A percentile compares a stretch with the other conserved stretches of the same genome.
phyloP scores from a whole-genome alignment of 164 flowering plant genomes.

The Warburgia ugandensis region DNA sequence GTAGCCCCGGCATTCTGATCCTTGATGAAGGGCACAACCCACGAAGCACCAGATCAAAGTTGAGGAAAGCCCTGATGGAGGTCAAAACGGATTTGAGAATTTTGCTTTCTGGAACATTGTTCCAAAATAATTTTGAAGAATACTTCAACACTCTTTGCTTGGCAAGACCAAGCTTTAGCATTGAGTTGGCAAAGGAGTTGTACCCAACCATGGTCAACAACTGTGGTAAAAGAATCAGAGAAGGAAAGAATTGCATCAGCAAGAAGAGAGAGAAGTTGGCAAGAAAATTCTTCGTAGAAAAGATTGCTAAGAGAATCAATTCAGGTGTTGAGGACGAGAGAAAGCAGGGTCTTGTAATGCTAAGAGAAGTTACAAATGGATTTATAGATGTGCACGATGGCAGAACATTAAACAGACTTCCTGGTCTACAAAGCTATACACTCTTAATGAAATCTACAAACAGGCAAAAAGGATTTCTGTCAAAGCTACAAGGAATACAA shows the following conservation, averaged over 20 bases:
- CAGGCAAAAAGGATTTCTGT: conserved; percentile 46
- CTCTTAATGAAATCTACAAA: conserved; percentile 68
- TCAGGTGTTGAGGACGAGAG: conserved; percentile 42
- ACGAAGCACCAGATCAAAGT: conserved; percentile 76
- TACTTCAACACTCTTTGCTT: conserved; percentile 87
- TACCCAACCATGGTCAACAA: conserved; percentile 24
- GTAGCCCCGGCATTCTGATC: conserved; percentile 75
- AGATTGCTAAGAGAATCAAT: conserved; percentile 52
- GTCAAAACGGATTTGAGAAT: conserved; percentile 63
- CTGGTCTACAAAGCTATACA: conserved; percentile 77
- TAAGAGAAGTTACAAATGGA: conserved; percentile 52
- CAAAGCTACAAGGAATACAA: conserved; percentile 31
- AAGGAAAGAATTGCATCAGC: conserved; percentile 17
- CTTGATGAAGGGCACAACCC: conserved; percentile 99
- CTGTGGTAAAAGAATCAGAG: conserved; percentile 29
- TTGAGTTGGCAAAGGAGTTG: conserved; percentile 55
- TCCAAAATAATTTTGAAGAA: conserved; percentile 88
- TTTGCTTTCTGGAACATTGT: conserved; percentile 84
- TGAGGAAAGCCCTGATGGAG: conserved; percentile 80
- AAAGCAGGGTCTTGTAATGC: conserved; percentile 43
- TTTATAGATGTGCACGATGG: conserved; percentile 85
- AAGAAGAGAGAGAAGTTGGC: conserved; percentile 51
- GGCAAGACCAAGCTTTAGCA: conserved; percentile 74
- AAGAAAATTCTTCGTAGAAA: conserved; percentile 63
- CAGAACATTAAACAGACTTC: conserved; percentile 49